Percentiles rank a stretch among this genome's conserved stretches.
Conservation (phyloP, 2,329 filamentous ascomycete species). For the Rhynchosporium graminicola region DNA sequence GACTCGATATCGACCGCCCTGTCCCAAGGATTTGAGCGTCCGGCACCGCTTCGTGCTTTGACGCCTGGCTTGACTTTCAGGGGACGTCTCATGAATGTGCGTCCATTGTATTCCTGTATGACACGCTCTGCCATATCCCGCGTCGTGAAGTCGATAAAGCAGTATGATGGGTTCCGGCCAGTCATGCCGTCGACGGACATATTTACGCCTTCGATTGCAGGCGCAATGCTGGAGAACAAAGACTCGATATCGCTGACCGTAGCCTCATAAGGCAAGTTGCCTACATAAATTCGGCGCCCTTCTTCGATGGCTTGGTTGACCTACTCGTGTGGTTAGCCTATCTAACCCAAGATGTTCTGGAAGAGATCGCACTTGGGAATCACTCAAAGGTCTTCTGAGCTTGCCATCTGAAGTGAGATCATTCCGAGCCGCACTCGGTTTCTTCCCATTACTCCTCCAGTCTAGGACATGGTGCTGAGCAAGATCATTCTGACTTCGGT, state of each 20-base stretch:
- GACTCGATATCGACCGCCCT: conserved; percentile 2
- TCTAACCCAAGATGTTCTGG: not conserved
- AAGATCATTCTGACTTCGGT: not conserved
- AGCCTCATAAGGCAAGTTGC: conserved; percentile 57
- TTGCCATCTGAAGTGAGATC: conserved; percentile 17
- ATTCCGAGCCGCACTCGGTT: not conserved
- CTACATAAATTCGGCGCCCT: conserved; percentile 50
- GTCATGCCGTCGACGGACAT: conserved; percentile 70
- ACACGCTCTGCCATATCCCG: conserved; percentile 58
- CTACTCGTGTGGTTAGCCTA: conserved; percentile 10
- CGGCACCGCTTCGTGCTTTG: conserved; percentile 26
- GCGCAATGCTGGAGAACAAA: conserved; percentile 47
- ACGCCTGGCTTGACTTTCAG: conserved; percentile 67
- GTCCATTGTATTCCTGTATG: conserved; percentile 57
- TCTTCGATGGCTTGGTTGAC: conserved; percentile 32
- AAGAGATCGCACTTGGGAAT: conserved; percentile 16
- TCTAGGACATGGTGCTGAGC: no score
- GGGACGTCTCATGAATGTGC: conserved; percentile 56
- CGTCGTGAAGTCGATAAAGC: conserved; percentile 67
- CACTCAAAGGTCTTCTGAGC: conserved; percentile 24
- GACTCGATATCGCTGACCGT: conserved; percentile 51
- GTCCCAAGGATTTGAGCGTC: conserved; percentile 16
- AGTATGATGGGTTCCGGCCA: conserved; percentile 71
- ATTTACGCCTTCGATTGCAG: conserved; percentile 58
- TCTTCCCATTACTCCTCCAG: not conserved